Conservation (phyloP, 2,329 filamentous ascomycete genomes). For the Sarocladium kiliense region DNA sequence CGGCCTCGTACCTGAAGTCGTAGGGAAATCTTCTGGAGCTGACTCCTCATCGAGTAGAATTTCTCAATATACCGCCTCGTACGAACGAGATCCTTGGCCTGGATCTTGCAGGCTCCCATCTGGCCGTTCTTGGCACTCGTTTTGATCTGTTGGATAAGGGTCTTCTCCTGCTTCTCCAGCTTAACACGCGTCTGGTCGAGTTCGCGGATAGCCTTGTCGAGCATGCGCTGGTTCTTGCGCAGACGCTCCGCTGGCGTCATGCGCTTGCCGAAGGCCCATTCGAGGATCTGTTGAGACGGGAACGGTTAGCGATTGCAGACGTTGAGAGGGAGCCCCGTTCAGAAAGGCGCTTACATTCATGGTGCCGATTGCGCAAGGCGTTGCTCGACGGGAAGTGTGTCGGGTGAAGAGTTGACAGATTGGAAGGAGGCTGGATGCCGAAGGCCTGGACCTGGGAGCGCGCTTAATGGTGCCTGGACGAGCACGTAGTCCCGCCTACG, state of each 20-base stretch:
- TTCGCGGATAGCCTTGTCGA: constrained; percentile 96
- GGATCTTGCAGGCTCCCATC: constrained; percentile 97
- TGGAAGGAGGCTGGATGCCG: not conserved
- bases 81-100: constrained; percentile 92
- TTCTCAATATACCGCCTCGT: constrained; percentile 95
- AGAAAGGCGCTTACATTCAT: constrained; percentile 1
- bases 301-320: not conserved
- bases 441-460: not conserved
- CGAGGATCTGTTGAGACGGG: constrained; percentile 63
- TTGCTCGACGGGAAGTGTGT: not conserved
- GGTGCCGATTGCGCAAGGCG: not conserved
- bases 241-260: constrained; percentile 93
- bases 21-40: constrained; percentile 91
- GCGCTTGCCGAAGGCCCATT: constrained; percentile 99
- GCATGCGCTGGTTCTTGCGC: constrained; percentile 89
- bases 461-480: constrained; percentile 7
- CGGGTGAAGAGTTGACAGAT: not conserved
- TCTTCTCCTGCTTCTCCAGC: constrained; percentile 98
- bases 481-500: constrained; percentile 9
- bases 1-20: constrained; percentile 72
- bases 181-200: constrained; percentile 92
- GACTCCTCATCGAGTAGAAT: constrained; percentile 97
- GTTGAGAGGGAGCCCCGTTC: not conserved
- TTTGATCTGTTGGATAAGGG: constrained; percentile 91
- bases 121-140: constrained; percentile 97